A percentile compares a stretch with the other conserved stretches of the same genome.
phyloP scores from a whole-genome alignment of 1,284 basidiomycete species.

The Austropuccinia psidii region DNA sequence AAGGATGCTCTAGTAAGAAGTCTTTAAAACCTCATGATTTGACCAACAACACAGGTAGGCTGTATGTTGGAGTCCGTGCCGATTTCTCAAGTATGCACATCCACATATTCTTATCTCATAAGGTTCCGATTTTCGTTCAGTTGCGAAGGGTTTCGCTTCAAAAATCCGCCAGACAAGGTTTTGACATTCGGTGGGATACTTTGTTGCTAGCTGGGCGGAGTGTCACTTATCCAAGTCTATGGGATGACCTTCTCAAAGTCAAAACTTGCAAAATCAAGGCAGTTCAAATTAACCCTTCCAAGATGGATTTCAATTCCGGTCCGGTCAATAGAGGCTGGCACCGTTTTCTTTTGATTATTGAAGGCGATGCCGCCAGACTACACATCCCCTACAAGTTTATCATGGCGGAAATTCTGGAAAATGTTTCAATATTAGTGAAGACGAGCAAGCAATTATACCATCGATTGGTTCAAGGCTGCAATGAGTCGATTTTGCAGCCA shows the following conservation, averaged over 20 bases:
- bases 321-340: slow-evolving; percentile 45
- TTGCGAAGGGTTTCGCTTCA: slow-evolving; percentile 30
- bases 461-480: slow-evolving; percentile 47
- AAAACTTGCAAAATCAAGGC: slow-evolving; percentile 57
- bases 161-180: slow-evolving; percentile 39
- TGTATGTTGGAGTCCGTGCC: slow-evolving; percentile 38
- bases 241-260: slow-evolving; percentile 71
- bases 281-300: slow-evolving; percentile 36
- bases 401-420: slow-evolving; percentile 51
- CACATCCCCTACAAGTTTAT: slow-evolving; percentile 72
- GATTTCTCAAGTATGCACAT: slow-evolving; percentile 38
- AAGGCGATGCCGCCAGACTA: slow-evolving; percentile 62
- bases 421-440: slow-evolving; percentile 49
- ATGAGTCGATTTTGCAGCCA: slow-evolving; percentile 44
- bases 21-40: not conserved
- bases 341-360: slow-evolving; percentile 48
- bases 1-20: slow-evolving; percentile 2
- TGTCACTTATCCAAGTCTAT: slow-evolving; percentile 51
- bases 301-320: not conserved
- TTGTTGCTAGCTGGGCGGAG: slow-evolving; percentile 52
- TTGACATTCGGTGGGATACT: slow-evolving; percentile 46
- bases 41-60: not conserved
- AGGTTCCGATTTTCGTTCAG: slow-evolving; percentile 32
- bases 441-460: slow-evolving; percentile 50
- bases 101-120: slow-evolving; percentile 29